Evolutionary conservation across 106 monocot species (phyloP), one percentile per base, ranked within the genome.

Genomic region (Phalaenopsis equestris): DNA sequence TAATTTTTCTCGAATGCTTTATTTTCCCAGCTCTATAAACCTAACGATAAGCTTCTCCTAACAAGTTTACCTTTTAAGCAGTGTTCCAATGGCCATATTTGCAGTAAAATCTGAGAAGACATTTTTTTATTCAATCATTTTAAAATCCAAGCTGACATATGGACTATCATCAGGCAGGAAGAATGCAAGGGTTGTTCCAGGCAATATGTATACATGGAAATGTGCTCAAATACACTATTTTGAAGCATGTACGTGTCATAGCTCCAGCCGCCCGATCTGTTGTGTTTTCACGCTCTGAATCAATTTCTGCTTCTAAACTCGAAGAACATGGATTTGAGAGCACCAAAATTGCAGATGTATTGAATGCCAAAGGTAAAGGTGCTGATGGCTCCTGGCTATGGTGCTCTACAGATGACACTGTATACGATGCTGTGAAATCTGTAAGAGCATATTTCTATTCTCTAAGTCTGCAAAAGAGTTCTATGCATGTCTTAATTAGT

Each of bases 371-470:
- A 78, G 92, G 92, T 42, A 93, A 93, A 85, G 74, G 82, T 77
- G 92, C 92, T 79, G 92, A 93, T 73, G 92, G 92, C 42, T 93
- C 92, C 38, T 90, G 90, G 92, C 84, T 93, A 16, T 93, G 90
- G 90, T 93, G 92, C 83, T 85, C 92, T 39, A 93, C 92, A 3
- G 83, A 90, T 76, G 92, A 93, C 68, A 78, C 58, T 68, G 92
- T 93, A 3, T 93, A 90, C 78, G 89, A 93, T 85, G 92, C 92
- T 77, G 92, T 93, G 24, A 86, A 90, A 86, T 88, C 92, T 39
- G 92, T 93, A 84, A 77, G 82, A 78, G 36, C 72, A 41, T 75
- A 70, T 74, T 41, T 79, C 39, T 46, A 18, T 75, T 21, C 37
- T 61, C 48, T 38, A 15, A 72, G 5, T 65, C 64, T 65, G 24